Conservation (phyloP, 2,329 filamentous ascomycete species). For the Talaromyces albobiverticillius region DNA sequence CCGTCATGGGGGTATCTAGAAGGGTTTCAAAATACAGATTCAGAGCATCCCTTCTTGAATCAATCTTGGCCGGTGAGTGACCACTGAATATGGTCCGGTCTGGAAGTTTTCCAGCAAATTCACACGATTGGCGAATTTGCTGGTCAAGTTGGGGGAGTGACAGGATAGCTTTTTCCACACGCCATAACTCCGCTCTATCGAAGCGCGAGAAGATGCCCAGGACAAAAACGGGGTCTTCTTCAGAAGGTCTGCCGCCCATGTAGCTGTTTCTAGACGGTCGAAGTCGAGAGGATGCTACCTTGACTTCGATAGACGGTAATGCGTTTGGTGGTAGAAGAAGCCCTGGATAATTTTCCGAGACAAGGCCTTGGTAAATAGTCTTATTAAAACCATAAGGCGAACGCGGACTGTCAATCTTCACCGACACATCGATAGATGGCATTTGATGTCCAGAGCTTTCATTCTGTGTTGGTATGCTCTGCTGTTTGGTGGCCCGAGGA, state of each 20-base stretch:
- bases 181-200: slow-evolving; percentile 69
- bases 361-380: slow-evolving; percentile 70
- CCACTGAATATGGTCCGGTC: slow-evolving; percentile 85
- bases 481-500: slow-evolving; percentile 69
- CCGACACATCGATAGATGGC: slow-evolving; percentile 36
- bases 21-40: slow-evolving; percentile 83
- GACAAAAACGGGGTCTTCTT: slow-evolving; percentile 93
- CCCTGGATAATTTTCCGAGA: slow-evolving; percentile 83
- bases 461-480: slow-evolving; percentile 47
- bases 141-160: slow-evolving; percentile 81
- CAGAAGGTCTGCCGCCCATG: slow-evolving; percentile 72
- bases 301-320: slow-evolving; percentile 78
- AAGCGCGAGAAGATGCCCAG: slow-evolving; percentile 78
- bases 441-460: slow-evolving; percentile 21
- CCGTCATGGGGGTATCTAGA: slow-evolving; percentile 77
- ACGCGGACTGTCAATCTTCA: slow-evolving; percentile 33
- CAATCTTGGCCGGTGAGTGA: slow-evolving; percentile 89
- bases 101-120: slow-evolving; percentile 72
- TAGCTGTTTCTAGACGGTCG: slow-evolving; percentile 86
- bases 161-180: slow-evolving; percentile 84
- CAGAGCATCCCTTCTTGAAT: slow-evolving; percentile 76
- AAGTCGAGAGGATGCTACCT: slow-evolving; percentile 90
- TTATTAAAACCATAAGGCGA: slow-evolving; percentile 30
- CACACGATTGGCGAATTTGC: slow-evolving; percentile 69
- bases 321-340: slow-evolving; percentile 85